A percentile compares a stretch with the other conserved stretches of the same genome.
These are phyloP conservation scores for Fusarium sarcochroum DNA, from an alignment of 2,329 filamentous ascomycete species.

Conservation along the genomic window DNA sequence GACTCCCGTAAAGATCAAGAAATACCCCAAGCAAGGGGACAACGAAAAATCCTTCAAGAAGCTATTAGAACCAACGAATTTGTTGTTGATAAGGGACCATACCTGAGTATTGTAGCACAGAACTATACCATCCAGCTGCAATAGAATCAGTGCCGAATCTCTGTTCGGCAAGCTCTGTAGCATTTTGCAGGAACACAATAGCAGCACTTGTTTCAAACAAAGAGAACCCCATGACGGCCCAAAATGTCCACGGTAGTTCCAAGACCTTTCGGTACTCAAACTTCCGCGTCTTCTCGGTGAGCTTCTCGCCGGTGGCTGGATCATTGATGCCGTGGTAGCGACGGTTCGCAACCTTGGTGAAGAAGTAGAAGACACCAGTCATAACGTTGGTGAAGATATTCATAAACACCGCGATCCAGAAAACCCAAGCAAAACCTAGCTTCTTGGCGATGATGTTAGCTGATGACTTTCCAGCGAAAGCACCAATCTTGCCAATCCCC, in stretches of 20 bases:
- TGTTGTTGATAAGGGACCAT: accelerated
- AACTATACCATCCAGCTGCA: slow-evolving; percentile 71
- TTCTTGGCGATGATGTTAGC: slow-evolving; percentile 69
- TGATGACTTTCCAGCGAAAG: slow-evolving; percentile 70
- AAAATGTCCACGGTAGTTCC: slow-evolving; percentile 71
- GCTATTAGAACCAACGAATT: neutral
- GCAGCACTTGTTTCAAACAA: slow-evolving; percentile 70
- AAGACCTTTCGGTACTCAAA: slow-evolving; percentile 68
- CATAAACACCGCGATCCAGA: slow-evolving; percentile 73
- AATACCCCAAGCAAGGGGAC: slow-evolving; percentile 68
- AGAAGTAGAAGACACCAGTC: slow-evolving; percentile 66
- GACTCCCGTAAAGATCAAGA: slow-evolving; percentile 67
- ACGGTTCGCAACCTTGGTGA: slow-evolving; percentile 54
- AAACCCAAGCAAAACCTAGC: slow-evolving; percentile 65
- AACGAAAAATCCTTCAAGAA: slow-evolving; percentile 63
- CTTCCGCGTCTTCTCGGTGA: slow-evolving; percentile 70
- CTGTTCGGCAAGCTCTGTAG: slow-evolving; percentile 71
- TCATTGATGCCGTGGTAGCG: slow-evolving; percentile 31
- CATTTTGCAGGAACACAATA: slow-evolving; percentile 67
- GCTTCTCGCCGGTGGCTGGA: slow-evolving; percentile 67
- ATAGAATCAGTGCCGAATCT: slow-evolving; percentile 66
- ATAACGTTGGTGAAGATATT: slow-evolving; percentile 72
- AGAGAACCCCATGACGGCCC: slow-evolving; percentile 67
- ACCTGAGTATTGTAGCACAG: slow-evolving; percentile 63
- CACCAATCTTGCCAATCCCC: slow-evolving; percentile 68